Evolutionary conservation across 805 yeast species (phyloP), one percentile per base, ranked within the genome.

Genomic region (Starmerella cellae): DNA sequence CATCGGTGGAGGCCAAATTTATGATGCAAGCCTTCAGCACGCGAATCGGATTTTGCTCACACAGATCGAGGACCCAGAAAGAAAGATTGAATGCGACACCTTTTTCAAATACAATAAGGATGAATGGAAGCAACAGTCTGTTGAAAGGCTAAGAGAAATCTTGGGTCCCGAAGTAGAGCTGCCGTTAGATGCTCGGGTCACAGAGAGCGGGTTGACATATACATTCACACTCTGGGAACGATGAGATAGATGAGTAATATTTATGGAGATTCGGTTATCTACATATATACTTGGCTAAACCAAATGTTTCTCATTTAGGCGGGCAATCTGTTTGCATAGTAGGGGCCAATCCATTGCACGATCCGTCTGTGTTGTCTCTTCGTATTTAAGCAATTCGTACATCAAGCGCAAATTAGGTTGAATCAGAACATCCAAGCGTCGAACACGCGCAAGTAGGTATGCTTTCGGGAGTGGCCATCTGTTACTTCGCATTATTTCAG

Each of bases 1-100:
- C 21, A 88, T 91, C 48, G 98, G 98, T 3, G 98, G 98, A 1
- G 91, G 87, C 0, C 87, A 87, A 57, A 66, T 91, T 8, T 91
- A 91, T 62, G 69, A 73, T 39, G 67, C 74, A 31, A 67, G 77
- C 13, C 55, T 77, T 13, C 62, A 62, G 3, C 41, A 63, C 10
- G 74, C 78, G 1, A 71, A 71, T 36, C 68, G 74, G 23, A 60
- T 83, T 38, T 67, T 82, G 21, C 58, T 87, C 14, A 85, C 95
- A 0, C 87, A 83, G 55, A 70, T 87, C n/a, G 52, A 58, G 4
- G 54, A 55, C 10, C 51, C 52, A 1, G 52, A 54, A 4, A 48
- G 53, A 24, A 44, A 44, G 2, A 62, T 76, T 4, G 71, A 68
- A 14, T 73, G 85, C 68, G 97, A 87, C 60, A 75, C 93, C 1